Percentiles rank a stretch among this genome's conserved stretches.
Conservation (phyloP, 345 rosid species). For the Anacardium occidentale region DNA sequence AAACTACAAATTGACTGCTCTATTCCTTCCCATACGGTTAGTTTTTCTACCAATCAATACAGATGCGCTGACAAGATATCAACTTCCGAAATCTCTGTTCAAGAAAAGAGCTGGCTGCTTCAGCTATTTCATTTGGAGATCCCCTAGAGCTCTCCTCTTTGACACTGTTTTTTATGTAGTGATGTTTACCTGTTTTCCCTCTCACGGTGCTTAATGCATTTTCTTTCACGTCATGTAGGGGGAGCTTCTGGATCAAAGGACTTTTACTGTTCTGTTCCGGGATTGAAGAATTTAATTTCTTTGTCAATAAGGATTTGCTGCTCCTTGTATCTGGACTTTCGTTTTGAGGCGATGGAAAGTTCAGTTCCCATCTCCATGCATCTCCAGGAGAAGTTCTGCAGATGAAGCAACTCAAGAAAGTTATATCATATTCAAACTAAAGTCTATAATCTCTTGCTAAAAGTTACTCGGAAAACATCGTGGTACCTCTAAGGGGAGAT, state of each 20-base stretch:
- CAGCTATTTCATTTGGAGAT: constrained; percentile 23
- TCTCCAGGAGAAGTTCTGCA: constrained; percentile 23
- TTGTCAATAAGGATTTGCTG: neutral
- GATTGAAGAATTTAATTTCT: constrained; percentile 17
- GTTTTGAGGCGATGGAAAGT: constrained; percentile 9
- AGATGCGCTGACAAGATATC: constrained; percentile 7
- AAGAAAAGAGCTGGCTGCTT: no score
- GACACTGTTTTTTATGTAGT: constrained; percentile 23
- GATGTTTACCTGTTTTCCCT: constrained; percentile 9
- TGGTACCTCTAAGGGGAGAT: constrained; percentile 16
- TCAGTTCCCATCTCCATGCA: constrained; percentile 6
- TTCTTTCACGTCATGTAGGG: constrained; percentile 29
- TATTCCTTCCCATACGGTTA: no score
- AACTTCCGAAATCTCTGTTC: neutral
- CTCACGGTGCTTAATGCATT: constrained; percentile 22
- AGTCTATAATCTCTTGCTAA: neutral
- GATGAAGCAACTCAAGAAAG: neutral
- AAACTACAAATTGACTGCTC: no score
- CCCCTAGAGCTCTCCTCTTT: constrained; percentile 32
- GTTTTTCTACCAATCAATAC: neutral
- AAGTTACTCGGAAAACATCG: neutral
- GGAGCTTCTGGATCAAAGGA: constrained; percentile 19
- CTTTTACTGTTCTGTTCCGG: constrained; percentile 15
- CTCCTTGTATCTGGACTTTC: constrained; percentile 11
- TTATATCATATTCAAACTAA: neutral